These are phyloP conservation scores for Suillus fuscotomentosus DNA, from an alignment of 768 basidiomycete genomes.

Conservation along the genomic window DNA sequence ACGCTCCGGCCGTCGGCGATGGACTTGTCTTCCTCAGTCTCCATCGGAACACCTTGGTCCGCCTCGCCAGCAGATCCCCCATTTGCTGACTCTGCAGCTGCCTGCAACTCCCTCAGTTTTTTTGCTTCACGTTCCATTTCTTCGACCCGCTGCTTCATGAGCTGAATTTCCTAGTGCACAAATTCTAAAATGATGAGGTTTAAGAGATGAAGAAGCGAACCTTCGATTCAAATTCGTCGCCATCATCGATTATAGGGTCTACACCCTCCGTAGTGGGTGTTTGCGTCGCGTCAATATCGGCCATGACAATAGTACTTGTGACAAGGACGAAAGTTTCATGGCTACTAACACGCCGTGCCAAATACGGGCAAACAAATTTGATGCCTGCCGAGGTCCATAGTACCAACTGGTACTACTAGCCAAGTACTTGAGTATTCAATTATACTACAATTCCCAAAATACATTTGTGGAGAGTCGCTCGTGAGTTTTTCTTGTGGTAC, in stretches of 20 bases:
- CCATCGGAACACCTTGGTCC: conserved; percentile 52
- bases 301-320: conserved; percentile 36
- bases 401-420: background rate
- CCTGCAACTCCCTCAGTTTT: conserved; percentile 84
- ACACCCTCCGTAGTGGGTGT: conserved; percentile 32
- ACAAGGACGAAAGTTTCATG: conserved; percentile 24
- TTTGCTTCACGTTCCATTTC: conserved; percentile 93
- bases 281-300: conserved; percentile 50
- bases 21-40: conserved; percentile 83
- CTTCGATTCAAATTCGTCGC: conserved; percentile 64
- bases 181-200: conserved; percentile 15
- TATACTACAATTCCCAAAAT: background rate
- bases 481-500: background rate
- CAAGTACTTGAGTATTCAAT: background rate
- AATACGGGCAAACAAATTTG: conserved; percentile 26
- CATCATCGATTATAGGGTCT: conserved; percentile 47
- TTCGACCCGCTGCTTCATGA: conserved; percentile 90
- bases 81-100: conserved; percentile 63
- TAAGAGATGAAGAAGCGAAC: conserved; percentile 26
- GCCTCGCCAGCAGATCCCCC: conserved; percentile 44
- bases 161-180: conserved; percentile 69
- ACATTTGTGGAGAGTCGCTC: background rate
- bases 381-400: background rate
- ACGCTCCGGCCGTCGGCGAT: conserved; percentile 83
- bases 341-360: conserved; percentile 10